Conservation (phyloP, 345 rosid genomes). For the Populus davidiana region DNA sequence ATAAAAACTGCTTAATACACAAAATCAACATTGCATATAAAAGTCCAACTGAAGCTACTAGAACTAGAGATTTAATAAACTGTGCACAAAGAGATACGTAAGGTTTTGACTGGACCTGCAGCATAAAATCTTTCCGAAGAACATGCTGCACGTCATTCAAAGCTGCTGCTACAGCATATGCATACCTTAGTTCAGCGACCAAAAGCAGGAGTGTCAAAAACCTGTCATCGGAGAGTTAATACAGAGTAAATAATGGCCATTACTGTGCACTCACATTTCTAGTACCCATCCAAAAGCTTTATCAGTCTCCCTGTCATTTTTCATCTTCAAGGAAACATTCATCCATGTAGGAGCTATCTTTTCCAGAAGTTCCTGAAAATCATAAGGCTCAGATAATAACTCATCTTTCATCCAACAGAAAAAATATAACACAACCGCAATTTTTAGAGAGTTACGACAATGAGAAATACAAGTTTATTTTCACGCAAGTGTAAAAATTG, state of each 20-base stretch:
- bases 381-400: not conserved
- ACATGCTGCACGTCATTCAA: conserved; percentile 82
- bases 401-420: not conserved
- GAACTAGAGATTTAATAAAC: not conserved
- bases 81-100: not conserved
- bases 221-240: not conserved
- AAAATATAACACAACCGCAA: not conserved
- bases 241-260: not conserved
- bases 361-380: conserved; percentile 40
- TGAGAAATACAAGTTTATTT: not conserved
- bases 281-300: conserved; percentile 94
- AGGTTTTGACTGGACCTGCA: conserved; percentile 57
- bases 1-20: not conserved
- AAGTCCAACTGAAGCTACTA: not conserved
- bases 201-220: not conserved
- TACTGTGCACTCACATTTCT: conserved; percentile 68
- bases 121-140: conserved; percentile 86
- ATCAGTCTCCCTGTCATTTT: conserved; percentile 82
- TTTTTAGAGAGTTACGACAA: not conserved
- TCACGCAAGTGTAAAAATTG: not conserved
- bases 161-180: conserved; percentile 95
- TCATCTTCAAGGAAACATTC: conserved; percentile 90
- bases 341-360: conserved; percentile 97
- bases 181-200: conserved; percentile 60
- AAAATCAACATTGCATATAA: conserved; percentile 6